These are phyloP conservation scores for Eimeria sp. DNA, from an alignment of 169 alveolate genomes.

Conservation along the genomic window DNA sequence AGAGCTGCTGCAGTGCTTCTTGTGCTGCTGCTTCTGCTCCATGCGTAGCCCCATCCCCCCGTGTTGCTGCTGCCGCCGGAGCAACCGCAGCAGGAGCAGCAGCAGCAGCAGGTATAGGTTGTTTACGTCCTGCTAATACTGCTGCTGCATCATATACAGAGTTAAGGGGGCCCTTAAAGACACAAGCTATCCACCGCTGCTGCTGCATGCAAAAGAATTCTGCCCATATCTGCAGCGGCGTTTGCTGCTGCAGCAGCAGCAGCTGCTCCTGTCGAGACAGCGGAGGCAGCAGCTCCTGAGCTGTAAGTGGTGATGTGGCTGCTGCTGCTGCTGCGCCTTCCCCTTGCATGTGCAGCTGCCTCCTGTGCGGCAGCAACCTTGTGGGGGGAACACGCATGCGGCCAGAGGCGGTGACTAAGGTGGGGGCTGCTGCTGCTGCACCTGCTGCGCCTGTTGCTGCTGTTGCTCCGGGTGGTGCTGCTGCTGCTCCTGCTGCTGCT, in stretches of 20 bases:
- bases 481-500: constrained; percentile 44
- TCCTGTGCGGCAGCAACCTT: too few species aligned
- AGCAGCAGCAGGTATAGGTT: not conserved
- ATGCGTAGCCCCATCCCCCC: not conserved
- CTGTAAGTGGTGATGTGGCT: too few species aligned
- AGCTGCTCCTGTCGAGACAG: constrained; percentile 20
- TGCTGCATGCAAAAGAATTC: not conserved
- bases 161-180: not conserved
- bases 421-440: constrained; percentile 44
- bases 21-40: not conserved
- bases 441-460: constrained; percentile 36
- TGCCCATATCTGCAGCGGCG: constrained; percentile 54
- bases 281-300: not conserved
- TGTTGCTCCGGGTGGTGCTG: not conserved
- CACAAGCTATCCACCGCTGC: not conserved
- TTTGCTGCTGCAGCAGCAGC: constrained; percentile 68
- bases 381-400: too few species aligned
- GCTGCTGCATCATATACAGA: constrained; percentile 67
- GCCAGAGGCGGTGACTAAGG: too few species aligned
- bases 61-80: constrained; percentile 7
- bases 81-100: constrained; percentile 36
- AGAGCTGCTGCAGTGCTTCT: constrained; percentile 43
- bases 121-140: not conserved
- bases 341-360: too few species aligned
- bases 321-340: too few species aligned